Evolutionary conservation across 495 filamentous ascomycete species (phyloP).

Genomic region (Aspergillus ellipticus): DNA sequence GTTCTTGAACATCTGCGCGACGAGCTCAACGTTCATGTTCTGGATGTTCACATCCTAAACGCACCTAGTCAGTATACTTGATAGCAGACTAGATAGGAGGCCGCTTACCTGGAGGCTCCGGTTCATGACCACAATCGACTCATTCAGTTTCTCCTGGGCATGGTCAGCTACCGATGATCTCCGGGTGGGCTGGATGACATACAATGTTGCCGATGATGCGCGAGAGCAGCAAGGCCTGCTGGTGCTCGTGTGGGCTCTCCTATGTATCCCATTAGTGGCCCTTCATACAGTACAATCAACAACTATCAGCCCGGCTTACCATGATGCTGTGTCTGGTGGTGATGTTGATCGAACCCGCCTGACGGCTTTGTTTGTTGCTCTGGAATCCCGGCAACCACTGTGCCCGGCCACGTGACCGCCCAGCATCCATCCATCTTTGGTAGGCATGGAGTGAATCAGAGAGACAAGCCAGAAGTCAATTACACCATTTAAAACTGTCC

Average conservation of each 20-base stretch:
- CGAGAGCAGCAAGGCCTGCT: constrained; percentile 87
- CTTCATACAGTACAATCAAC: not conserved
- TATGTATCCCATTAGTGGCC: constrained; percentile 33
- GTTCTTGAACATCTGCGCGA: constrained; percentile 99
- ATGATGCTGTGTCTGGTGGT: constrained; percentile 7
- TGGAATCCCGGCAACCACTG: not conserved
- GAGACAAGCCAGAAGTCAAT: not conserved
- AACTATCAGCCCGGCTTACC: constrained; percentile 15
- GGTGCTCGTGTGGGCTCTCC: constrained; percentile 97
- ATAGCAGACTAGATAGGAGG: not conserved
- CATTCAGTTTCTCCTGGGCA: constrained; percentile 91
- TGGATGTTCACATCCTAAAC: constrained; percentile 90
- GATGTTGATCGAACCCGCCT: not conserved
- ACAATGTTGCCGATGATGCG: constrained; percentile 98
- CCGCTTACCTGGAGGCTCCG: constrained; percentile 73
- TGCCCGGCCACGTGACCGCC: constrained; percentile 1
- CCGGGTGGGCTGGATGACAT: constrained; percentile 20
- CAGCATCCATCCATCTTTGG: no score
- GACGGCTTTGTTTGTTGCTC: constrained; percentile 16
- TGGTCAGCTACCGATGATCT: constrained; percentile 10
- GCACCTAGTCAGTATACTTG: not conserved
- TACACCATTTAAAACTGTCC: not conserved
- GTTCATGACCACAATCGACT: constrained; percentile 87
- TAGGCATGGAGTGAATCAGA: not conserved
- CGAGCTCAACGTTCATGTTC: constrained; percentile 97